phyloP scores from a whole-genome alignment of 2,329 filamentous ascomycete species.

The Tolypocladium ovalisporum region DNA sequence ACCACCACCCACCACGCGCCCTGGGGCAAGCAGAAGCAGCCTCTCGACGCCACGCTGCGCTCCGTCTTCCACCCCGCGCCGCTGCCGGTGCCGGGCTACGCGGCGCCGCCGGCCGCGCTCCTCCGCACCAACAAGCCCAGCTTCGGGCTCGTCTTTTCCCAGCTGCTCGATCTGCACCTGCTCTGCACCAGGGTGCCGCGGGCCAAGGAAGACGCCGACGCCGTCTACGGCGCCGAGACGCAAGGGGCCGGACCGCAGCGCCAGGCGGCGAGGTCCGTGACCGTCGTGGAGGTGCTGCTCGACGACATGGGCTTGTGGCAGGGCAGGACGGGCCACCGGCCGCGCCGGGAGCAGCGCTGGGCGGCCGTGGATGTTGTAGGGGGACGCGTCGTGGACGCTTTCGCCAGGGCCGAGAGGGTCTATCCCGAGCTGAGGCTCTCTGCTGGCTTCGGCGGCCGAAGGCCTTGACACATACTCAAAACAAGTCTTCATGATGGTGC shows the following conservation, averaged over 20 bases:
- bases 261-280: slow-evolving; percentile 15
- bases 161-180: slow-evolving; percentile 44
- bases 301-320: slow-evolving; percentile 39
- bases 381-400: slow-evolving; percentile 27
- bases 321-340: slow-evolving; percentile 16
- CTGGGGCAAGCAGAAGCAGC: background rate
- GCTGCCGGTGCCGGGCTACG: slow-evolving; percentile 8
- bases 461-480: slow-evolving; percentile 1
- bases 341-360: slow-evolving; percentile 43
- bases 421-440: slow-evolving; percentile 13
- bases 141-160: slow-evolving; percentile 43
- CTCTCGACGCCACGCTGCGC: slow-evolving; percentile 32
- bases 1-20: no score
- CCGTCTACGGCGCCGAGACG: background rate
- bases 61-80: slow-evolving; percentile 35
- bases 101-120: slow-evolving; percentile 7
- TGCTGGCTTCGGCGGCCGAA: slow-evolving; percentile 23
- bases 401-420: slow-evolving; percentile 11
- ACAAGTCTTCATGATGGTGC: no score
- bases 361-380: slow-evolving; percentile 31
- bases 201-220: slow-evolving; percentile 27
- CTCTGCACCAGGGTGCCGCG: slow-evolving; percentile 35
- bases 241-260: background rate
- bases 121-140: slow-evolving; percentile 31
- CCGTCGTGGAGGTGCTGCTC: slow-evolving; percentile 39